Percentiles rank a stretch among this genome's conserved stretches.
These are phyloP conservation scores for Byssothecium circinans DNA, from an alignment of 2,329 filamentous ascomycete species.

Conservation along the genomic window DNA sequence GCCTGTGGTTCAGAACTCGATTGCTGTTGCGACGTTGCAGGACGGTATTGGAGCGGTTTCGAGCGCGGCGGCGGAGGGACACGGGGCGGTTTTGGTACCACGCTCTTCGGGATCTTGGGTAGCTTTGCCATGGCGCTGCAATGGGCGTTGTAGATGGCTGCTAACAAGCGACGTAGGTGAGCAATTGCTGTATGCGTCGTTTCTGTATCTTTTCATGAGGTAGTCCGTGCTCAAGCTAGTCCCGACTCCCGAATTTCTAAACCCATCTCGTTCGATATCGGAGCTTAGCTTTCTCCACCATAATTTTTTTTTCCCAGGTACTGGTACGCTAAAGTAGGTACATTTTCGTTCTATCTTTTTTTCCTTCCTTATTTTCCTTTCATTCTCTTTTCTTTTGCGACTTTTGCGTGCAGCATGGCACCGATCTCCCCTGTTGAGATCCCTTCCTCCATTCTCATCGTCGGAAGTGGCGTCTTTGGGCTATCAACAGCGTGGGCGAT, in stretches of 20 bases:
- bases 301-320: slow-evolving; percentile 3
- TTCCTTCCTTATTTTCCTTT: slow-evolving; percentile 1
- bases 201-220: slow-evolving; percentile 15
- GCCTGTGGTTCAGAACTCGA: neutral
- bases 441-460: slow-evolving; percentile 51
- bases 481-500: slow-evolving; percentile 72
- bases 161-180: slow-evolving; percentile 12
- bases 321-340: slow-evolving; percentile 16
- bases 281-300: slow-evolving; percentile 17
- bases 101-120: slow-evolving; percentile 28
- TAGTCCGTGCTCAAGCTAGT: slow-evolving; percentile 1
- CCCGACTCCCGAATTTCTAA: neutral
- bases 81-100: slow-evolving; percentile 23
- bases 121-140: slow-evolving; percentile 34
- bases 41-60: slow-evolving; percentile 19
- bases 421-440: slow-evolving; percentile 18
- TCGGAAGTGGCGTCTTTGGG: slow-evolving; percentile 58
- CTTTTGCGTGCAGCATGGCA: slow-evolving; percentile 19
- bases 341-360: neutral
- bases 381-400: neutral
- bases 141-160: neutral
- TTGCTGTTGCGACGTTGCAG: slow-evolving; percentile 8
- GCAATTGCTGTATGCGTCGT: slow-evolving; percentile 19
- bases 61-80: slow-evolving; percentile 18
- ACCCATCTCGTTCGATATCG: too few species aligned